Base-by-base conservation (phyloP, 345 rosid species). In the Aethionema arabicum region DNA sequence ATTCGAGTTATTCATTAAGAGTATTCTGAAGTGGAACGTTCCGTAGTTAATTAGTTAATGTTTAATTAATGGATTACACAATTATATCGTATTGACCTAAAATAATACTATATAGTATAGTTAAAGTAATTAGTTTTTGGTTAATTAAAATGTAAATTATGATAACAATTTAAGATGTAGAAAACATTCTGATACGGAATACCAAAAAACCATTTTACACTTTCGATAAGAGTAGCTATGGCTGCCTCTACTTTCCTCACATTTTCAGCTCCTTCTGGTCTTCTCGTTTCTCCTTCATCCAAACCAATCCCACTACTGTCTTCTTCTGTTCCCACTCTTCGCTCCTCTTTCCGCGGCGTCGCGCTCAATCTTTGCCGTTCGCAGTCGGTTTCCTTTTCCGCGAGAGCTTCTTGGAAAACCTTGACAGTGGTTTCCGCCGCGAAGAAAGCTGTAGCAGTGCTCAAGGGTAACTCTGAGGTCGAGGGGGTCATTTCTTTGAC, bases 401-500 rank as follows among this genome's bases (percentile, higher is more conserved):
- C 76, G 49, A 54, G 72, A 38, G 70, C 83, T 16, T 43, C 74
- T 9, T 42, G 77, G 39, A 83, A 73, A 76, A 43, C 90, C 0
- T 70, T 83, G 40, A 67, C 81, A 1, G 78, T 92, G 16, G 73
- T 81, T 7, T 86, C 90, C 46, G 85, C 81, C 50, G 41, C 84
- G 35, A 89, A 90, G 74, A 89, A 93, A 57, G 97, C 95, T 11
- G 96, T 93, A 0, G 97, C 91, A 6, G 97, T 90, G n/a, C 84
- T 93, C 39, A 89, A 79, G 72, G 97, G 99, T 7, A 75, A 39
- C 46, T 88, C 98, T 54, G 52, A 54, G 40, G 99, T 85, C 11
- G 87, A 93, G 81, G 99, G 99, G 65, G 95, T 90, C 52, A 86
- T 80, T 69, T 81, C 85, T 47, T 73, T 93, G 83, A 73, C 83